Evolutionary conservation across 768 basidiomycete genomes (phyloP).

Genomic region (Lentinula sp.): DNA sequence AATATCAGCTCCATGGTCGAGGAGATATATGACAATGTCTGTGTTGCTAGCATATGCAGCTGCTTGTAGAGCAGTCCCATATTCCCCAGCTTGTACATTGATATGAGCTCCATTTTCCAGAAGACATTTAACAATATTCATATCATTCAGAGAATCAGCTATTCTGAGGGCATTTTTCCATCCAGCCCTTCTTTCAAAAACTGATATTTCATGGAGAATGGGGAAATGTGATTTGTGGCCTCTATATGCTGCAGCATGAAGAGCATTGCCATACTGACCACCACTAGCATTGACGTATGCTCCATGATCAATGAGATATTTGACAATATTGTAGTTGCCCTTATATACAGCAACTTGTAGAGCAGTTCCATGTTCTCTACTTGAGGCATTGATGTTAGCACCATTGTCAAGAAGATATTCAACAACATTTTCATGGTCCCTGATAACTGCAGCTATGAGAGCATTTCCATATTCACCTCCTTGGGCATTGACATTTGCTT

Average conservation of each 20-base stretch:
- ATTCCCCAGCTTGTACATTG: background rate
- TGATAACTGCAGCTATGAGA: background rate
- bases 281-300: background rate
- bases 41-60: background rate
- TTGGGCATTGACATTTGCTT: background rate
- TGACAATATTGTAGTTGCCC: background rate
- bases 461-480: background rate
- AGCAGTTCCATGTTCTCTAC: background rate
- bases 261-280: background rate
- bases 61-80: background rate
- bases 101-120: background rate
- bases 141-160: background rate
- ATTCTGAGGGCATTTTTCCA: background rate
- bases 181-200: background rate
- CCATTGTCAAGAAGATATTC: background rate
- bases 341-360: background rate
- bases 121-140: background rate
- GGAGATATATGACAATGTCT: background rate
- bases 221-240: background rate
- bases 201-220: background rate
- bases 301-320: background rate
- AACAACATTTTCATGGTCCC: background rate
- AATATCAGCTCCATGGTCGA: background rate
- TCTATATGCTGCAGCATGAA: background rate
- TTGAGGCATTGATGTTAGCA: background rate